These are phyloP conservation scores for Obelidium mucronatum DNA, from an alignment of 192 early-diverging fungal species.

Conservation along the genomic window DNA sequence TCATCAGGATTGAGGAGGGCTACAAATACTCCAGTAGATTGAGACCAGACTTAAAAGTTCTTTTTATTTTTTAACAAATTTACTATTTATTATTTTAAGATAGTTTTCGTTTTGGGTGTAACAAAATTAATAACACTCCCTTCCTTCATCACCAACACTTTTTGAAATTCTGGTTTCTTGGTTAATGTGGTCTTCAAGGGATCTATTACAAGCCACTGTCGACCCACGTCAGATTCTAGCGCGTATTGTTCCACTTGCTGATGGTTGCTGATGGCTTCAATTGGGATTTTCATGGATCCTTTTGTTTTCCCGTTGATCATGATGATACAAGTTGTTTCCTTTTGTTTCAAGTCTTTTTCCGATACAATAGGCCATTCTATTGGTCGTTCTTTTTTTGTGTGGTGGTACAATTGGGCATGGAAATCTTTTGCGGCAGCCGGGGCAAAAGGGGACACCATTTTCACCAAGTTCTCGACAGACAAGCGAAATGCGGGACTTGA, in stretches of 20 bases:
- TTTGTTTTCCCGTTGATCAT: constrained; percentile 80
- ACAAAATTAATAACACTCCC: constrained; percentile 84
- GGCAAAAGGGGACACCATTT: constrained; percentile 49
- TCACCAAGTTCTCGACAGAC: constrained; percentile 2
- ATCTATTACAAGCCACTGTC: constrained; percentile 39
- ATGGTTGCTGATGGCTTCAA: too few relatives aligned
- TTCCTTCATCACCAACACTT: constrained; percentile 72
- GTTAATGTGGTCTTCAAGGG: too few relatives aligned
- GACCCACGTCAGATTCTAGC: constrained; percentile 14
- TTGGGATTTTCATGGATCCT: constrained; percentile 59
- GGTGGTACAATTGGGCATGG: constrained; percentile 12
- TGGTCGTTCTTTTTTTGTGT: neutral
- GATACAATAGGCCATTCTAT: constrained; percentile 33
- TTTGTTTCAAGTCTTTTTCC: constrained; percentile 8
- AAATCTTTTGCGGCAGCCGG: constrained; percentile 40
- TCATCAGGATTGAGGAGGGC: too few relatives aligned
- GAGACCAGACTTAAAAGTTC: too few relatives aligned
- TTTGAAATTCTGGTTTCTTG: constrained; percentile 45
- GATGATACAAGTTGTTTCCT: constrained; percentile 32
- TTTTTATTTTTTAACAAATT: too few relatives aligned
- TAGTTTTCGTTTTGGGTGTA: too few relatives aligned
- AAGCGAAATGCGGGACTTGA: neutral
- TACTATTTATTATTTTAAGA: too few relatives aligned
- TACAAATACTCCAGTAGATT: too few relatives aligned
- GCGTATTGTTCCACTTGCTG: constrained; percentile 45